These are phyloP conservation scores for Glycine latifolia DNA, from an alignment of 306 rosid species.

Conservation along the genomic window DNA sequence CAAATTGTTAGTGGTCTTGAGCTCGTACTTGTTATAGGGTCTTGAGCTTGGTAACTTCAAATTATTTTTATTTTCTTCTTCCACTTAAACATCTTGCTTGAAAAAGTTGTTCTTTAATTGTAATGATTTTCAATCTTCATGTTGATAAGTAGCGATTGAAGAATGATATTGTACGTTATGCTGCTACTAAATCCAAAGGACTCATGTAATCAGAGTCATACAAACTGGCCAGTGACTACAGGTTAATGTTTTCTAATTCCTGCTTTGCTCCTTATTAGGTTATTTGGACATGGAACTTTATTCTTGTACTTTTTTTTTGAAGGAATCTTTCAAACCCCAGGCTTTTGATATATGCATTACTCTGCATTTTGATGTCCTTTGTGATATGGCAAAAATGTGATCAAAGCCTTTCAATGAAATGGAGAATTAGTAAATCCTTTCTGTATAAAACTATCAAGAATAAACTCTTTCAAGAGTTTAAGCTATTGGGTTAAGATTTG, in stretches of 20 bases:
- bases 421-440: not conserved
- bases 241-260: not conserved
- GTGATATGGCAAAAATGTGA: not conserved
- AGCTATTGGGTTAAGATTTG: too few relatives aligned
- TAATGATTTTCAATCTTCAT: too few relatives aligned
- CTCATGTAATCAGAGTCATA: conserved; percentile 10
- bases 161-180: too few relatives aligned
- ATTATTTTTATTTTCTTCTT: too few relatives aligned
- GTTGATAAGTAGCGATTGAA: too few relatives aligned
- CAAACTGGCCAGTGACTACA: conserved; percentile 20
- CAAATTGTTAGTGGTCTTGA: too few relatives aligned
- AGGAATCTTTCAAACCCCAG: conserved; percentile 18
- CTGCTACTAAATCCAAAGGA: conserved; percentile 15
- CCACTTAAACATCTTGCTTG: too few relatives aligned
- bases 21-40: too few relatives aligned
- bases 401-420: not conserved
- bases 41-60: too few relatives aligned
- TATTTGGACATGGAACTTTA: conserved; percentile 14
- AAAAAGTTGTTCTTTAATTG: too few relatives aligned
- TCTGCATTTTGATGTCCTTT: not conserved
- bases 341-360: not conserved
- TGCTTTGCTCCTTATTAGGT: not conserved
- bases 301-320: not conserved
- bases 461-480: too few relatives aligned
- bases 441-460: too few relatives aligned